Base-by-base conservation (phyloP, 2,329 filamentous ascomycete species). In the Acarospora socialis region DNA sequence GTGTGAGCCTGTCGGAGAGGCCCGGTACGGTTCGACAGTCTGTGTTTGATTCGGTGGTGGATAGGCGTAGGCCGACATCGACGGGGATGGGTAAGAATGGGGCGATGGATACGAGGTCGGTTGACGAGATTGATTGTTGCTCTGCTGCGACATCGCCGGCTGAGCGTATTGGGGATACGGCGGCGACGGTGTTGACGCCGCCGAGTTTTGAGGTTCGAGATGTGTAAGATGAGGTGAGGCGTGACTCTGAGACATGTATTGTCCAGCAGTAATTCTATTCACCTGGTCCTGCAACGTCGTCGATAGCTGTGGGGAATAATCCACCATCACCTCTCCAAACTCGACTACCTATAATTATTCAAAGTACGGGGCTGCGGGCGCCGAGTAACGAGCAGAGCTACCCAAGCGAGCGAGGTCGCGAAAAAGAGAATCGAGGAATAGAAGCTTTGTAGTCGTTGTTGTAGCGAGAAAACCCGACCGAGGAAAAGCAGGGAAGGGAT, bases 1-100 rank as follows among this genome's bases (percentile, higher is more conserved):
- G 44, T 51, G 54, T 20, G 54, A 43, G 36, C 46, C 49, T 27
- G 55, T 53, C 5, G 58, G 57, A 24, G 57, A 60, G 15, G 44
- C 52, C 36, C 55, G 54, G 36, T 58, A 59, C 34, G 52, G 45
- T 28, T 58, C 55, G 24, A 41, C 42, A 33, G 28, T 34, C 37
- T 42, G 42, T 16, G 33, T 33, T 35, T 43, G 33, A 13, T 30
- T 37, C 19, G 39, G 40, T 15, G 55, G 52, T 24, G 57, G 57
- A 35, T 60, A 60, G 19, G 54, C 50, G 51, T 60, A 61, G 28
- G 60, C 57, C 37, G 62, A 48, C 45, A 59, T 64, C 30, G 59
- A 57, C 12, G 55, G 49, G 34, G 58, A 54, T 10, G 61, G 59
- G 41, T 61, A 61, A 19, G 56, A 54, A 40, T 60, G 51, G 38